Evolutionary conservation across 768 basidiomycete genomes (phyloP), one percentile per base, ranked within the genome.

Genomic region (Boletus sp.): DNA sequence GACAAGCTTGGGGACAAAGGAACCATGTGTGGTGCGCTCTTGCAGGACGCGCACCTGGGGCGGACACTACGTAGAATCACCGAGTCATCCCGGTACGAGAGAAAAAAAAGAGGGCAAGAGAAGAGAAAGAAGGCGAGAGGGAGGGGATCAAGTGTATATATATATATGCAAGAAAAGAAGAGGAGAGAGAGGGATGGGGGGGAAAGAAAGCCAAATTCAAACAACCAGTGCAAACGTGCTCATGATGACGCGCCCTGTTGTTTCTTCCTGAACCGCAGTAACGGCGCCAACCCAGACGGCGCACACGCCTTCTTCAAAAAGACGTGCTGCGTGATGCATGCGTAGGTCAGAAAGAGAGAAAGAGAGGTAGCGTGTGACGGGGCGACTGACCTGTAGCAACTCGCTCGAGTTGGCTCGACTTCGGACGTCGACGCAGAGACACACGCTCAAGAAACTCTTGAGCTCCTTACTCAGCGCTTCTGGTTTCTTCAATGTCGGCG

Each of bases 391-490:
- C 74, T 88, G 83, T 3, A 96, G 74, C 57, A 95, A 70, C 75
- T 95, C 93, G 56, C 82, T 83, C 55, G 90, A 93, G 4, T 91
- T 96, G 46, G 95, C 95, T 38, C 96, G 79, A 66, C 92, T 95
- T 64, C 84, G 82, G 47, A 98, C 96, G 70, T 99, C 97, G 27
- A 98, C 97, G 64, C 96, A 98, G 19, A 98, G 71, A 74, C 97
- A 98, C n/a, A 97, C 95, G 51, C 93, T 95, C 64, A 99, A 75
- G 77, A 98, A 99, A 63, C 85, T 85, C 78, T 99, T 99, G 54
- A 99, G 79, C 71, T 98, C 96, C 64, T 83, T 80, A 65, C 91
- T 94, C 47, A 98, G 78, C 48, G 84, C 82, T 70, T 98, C 96
- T 0, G 97, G 94, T 65, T 90, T 92, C 82, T 98, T 98, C 69